Evolutionary conservation across 345 rosid genomes (phyloP).

Genomic region (Passiflora organensis): DNA sequence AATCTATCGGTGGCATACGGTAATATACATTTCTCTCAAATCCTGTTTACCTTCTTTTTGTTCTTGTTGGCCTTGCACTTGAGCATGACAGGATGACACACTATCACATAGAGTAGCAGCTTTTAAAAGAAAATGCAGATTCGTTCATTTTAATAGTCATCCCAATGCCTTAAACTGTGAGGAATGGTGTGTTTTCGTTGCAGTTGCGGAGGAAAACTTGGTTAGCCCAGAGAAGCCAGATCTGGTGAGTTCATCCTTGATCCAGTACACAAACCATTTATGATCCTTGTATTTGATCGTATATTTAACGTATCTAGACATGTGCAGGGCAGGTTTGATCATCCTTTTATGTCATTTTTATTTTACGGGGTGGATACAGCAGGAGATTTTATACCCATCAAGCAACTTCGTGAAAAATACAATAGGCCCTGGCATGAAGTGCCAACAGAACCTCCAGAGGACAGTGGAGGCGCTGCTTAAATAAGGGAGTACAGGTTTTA

Average conservation of each 20-base stretch:
- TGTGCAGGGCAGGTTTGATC: conserved; percentile 82
- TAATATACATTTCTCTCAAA: conserved; percentile 21
- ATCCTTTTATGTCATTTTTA: conserved; percentile 73
- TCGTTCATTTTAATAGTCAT: not conserved
- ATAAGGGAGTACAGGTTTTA: not conserved
- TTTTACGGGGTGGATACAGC: conserved; percentile 79
- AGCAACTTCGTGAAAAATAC: conserved; percentile 83
- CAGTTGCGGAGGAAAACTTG: conserved; percentile 88
- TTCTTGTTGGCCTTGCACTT: not conserved
- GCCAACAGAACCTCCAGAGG: conserved; percentile 52
- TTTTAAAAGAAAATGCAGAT: not conserved
- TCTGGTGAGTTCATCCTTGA: conserved; percentile 36
- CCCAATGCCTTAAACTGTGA: conserved; percentile 5
- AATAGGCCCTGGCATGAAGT: conserved; percentile 71
- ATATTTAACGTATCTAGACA: not conserved
- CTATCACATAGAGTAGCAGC: too few species aligned
- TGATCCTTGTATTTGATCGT: not conserved
- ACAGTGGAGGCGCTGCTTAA: conserved; percentile 25
- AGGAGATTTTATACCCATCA: conserved; percentile 90
- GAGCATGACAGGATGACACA: too few species aligned
- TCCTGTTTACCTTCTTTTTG: conserved; percentile 1
- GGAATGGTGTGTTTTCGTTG: conserved; percentile 20
- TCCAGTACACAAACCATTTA: conserved; percentile 3
- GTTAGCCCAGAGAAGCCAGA: conserved; percentile 59
- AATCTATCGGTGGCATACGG: conserved; percentile 83